Conservation (phyloP, 2,329 filamentous ascomycete genomes). For the Colletotrichum sp. region DNA sequence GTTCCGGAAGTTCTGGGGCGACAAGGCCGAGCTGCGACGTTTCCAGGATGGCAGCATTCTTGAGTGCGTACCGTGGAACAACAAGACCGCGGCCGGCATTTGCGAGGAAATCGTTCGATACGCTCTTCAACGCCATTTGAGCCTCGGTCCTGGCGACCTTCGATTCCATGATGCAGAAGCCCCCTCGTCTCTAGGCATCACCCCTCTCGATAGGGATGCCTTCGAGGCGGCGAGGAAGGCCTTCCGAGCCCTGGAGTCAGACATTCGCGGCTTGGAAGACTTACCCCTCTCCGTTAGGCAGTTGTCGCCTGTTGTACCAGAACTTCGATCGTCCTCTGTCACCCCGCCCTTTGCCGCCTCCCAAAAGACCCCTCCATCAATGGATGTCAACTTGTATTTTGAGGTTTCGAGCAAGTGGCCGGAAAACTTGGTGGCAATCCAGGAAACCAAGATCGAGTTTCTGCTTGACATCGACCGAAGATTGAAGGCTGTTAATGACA, state of each 20-base stretch:
- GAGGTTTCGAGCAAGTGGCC: slow-evolving; percentile 95
- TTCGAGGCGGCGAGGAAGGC: slow-evolving; percentile 75
- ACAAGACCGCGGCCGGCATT: slow-evolving; percentile 66
- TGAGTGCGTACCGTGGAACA: slow-evolving; percentile 88
- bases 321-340: slow-evolving; percentile 76
- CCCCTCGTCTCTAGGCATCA: slow-evolving; percentile 50
- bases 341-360: slow-evolving; percentile 53
- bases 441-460: slow-evolving; percentile 93
- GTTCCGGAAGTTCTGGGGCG: slow-evolving; percentile 94
- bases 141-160: slow-evolving; percentile 59
- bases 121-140: slow-evolving; percentile 72
- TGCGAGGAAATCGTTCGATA: slow-evolving; percentile 82
- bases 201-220: slow-evolving; percentile 53
- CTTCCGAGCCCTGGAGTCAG: slow-evolving; percentile 75
- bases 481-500: slow-evolving; percentile 64
- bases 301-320: slow-evolving; percentile 73
- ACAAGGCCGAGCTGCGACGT: slow-evolving; percentile 88
- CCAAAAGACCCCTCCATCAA: slow-evolving; percentile 56
- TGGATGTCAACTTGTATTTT: slow-evolving; percentile 86
- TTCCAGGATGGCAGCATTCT: slow-evolving; percentile 96
- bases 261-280: slow-evolving; percentile 79
- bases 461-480: slow-evolving; percentile 77
- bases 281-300: slow-evolving; percentile 87
- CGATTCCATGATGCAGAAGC: slow-evolving; percentile 56
- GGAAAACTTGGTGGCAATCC: slow-evolving; percentile 87